Evolutionary conservation across 2,329 filamentous ascomycete species (phyloP).

Genomic region (Cladophialophora chaetospira): DNA sequence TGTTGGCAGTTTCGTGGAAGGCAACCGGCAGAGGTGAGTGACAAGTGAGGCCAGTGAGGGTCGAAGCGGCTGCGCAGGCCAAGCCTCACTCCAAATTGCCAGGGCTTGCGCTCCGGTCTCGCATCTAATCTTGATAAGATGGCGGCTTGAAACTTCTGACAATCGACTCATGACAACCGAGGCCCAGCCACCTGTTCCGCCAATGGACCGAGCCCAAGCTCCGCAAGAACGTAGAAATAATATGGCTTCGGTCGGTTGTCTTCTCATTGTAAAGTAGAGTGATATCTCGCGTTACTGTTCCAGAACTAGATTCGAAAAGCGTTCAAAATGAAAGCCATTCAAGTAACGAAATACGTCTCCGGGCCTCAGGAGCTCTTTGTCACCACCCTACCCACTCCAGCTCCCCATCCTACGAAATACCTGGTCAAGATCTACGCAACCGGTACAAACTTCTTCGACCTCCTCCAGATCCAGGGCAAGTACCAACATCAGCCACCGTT

Average conservation of each 20-base stretch:
- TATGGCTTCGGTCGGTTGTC: neutral
- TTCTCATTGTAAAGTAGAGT: neutral
- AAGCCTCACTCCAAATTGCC: neutral
- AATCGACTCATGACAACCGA: slow-evolving; percentile 1
- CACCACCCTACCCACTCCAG: slow-evolving; percentile 71
- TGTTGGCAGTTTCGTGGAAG: neutral
- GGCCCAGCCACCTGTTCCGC: neutral
- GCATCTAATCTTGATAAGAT: slow-evolving; percentile 7
- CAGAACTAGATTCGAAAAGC: neutral
- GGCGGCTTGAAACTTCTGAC: neutral
- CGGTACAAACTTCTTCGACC: slow-evolving; percentile 96
- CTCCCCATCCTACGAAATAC: slow-evolving; percentile 73
- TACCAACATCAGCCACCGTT: slow-evolving; percentile 90
- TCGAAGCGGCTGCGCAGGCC: too few species aligned
- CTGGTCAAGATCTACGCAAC: slow-evolving; percentile 82
- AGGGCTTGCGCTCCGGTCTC: neutral
- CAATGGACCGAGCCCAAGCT: slow-evolving; percentile 11
- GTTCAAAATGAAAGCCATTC: slow-evolving; percentile 31
- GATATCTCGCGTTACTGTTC: neutral
- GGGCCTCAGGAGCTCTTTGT: slow-evolving; percentile 78
- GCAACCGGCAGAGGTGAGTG: neutral
- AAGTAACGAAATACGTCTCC: slow-evolving; percentile 50
- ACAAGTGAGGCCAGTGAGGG: neutral
- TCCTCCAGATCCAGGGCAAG: slow-evolving; percentile 91
- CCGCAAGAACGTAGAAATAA: neutral